Percentiles rank a stretch among this genome's conserved stretches.
These are phyloP conservation scores for Mariannaea sp. DNA, from an alignment of 2,329 filamentous ascomycete genomes.

Conservation along the genomic window DNA sequence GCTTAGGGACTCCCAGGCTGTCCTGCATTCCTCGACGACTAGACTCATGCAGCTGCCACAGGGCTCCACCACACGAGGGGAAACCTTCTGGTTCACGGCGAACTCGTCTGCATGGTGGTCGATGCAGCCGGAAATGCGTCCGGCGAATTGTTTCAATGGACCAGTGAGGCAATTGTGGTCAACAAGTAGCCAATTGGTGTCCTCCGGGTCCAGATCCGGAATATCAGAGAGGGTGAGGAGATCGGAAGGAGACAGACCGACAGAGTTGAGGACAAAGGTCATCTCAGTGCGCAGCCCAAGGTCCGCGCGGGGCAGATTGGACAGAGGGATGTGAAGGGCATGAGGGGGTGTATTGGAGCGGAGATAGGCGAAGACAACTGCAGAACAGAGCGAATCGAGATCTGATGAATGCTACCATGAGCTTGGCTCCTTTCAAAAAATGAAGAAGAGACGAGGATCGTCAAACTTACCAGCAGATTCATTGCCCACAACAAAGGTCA, in stretches of 20 bases:
- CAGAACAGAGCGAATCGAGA: conserved; percentile 78
- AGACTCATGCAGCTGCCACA: conserved; percentile 76
- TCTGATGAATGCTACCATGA: conserved; percentile 52
- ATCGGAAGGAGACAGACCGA: conserved; percentile 62
- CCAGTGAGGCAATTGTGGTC: conserved; percentile 80
- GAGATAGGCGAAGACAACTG: conserved; percentile 75
- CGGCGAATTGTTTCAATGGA: conserved; percentile 56
- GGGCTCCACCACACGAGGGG: conserved; percentile 66
- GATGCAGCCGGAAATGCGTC: conserved; percentile 66
- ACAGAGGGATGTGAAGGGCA: conserved; percentile 70
- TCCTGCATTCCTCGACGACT: conserved; percentile 63
- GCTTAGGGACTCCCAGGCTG: conserved; percentile 60
- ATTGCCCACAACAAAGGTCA: conserved; percentile 69
- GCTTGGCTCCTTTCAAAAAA: too few relatives aligned
- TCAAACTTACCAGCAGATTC: conserved; percentile 64
- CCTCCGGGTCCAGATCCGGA: conserved; percentile 54
- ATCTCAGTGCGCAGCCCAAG: conserved; percentile 76
- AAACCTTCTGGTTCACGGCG: conserved; percentile 50
- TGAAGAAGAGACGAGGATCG: background rate
- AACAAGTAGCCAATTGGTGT: conserved; percentile 73
- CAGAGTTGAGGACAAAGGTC: conserved; percentile 64
- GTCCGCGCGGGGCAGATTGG: conserved; percentile 71
- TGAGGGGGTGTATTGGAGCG: conserved; percentile 62
- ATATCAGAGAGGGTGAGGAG: conserved; percentile 66
- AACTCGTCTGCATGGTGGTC: conserved; percentile 81